These are phyloP conservation scores for Wickerhamomyces ciferrii DNA, from an alignment of 805 yeast species.

Conservation along the genomic window DNA sequence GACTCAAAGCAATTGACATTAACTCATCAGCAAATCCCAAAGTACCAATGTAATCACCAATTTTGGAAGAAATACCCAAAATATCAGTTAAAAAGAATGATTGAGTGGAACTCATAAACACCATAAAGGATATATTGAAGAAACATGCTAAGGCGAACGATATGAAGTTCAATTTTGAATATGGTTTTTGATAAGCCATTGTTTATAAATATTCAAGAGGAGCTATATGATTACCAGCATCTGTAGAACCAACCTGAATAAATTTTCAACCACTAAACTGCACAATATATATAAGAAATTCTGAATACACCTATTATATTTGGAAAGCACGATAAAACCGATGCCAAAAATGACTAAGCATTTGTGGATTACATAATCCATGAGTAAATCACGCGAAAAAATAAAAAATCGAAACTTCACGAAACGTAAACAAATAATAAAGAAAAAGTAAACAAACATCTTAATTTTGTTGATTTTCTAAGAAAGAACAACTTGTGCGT, in stretches of 20 bases:
- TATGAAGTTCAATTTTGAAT: constrained; percentile 22
- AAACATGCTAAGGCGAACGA: constrained; percentile 33
- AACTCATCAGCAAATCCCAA: constrained; percentile 57
- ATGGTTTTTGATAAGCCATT: constrained; percentile 2
- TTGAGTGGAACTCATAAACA: constrained; percentile 37
- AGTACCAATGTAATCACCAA: constrained; percentile 43
- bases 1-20: constrained; percentile 45
- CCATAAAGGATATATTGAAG: constrained; percentile 34
- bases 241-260: not conserved
- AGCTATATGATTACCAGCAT: not conserved
- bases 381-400: constrained; percentile 6
- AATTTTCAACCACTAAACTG: not conserved
- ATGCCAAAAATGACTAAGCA: not conserved
- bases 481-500: no score
- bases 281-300: not conserved
- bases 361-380: constrained; percentile 3
- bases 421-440: constrained; percentile 10
- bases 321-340: constrained; percentile 1
- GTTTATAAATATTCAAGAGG: not conserved
- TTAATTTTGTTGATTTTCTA: not conserved
- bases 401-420: constrained; percentile 1
- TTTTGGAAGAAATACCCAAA: constrained; percentile 22
- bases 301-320: not conserved
- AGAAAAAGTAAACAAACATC: not conserved
- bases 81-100: constrained; percentile 37